Percentiles rank a stretch among this genome's conserved stretches.
phyloP scores from a whole-genome alignment of 2,329 filamentous ascomycete species.

The Alternaria arborescens region DNA sequence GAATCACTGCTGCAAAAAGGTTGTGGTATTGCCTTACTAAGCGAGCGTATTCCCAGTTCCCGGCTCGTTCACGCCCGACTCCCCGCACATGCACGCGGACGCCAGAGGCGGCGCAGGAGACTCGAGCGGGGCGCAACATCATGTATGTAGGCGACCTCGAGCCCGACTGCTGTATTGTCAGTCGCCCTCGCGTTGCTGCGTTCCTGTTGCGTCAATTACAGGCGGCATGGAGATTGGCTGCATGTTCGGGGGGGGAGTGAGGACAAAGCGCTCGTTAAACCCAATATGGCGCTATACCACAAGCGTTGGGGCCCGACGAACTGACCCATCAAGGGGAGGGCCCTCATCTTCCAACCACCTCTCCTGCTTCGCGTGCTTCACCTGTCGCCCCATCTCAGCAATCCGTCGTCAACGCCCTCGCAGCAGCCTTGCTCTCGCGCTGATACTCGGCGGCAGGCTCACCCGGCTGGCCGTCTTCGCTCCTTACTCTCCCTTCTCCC shows the following conservation, averaged over 20 bases:
- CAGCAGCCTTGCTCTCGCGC: slow-evolving; percentile 35
- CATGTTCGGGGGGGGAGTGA: slow-evolving; percentile 11
- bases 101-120: not conserved
- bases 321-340: slow-evolving; percentile 23
- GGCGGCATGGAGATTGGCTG: not conserved
- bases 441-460: slow-evolving; percentile 37
- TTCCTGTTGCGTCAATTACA: not conserved
- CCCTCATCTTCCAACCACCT: slow-evolving; percentile 31
- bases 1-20: slow-evolving; percentile 27
- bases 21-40: slow-evolving; percentile 28
- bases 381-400: slow-evolving; percentile 33
- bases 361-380: slow-evolving; percentile 22
- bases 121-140: not conserved
- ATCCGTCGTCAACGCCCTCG: slow-evolving; percentile 33
- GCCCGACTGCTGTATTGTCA: no score
- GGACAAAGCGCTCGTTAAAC: slow-evolving; percentile 11
- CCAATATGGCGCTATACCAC: slow-evolving; percentile 19
- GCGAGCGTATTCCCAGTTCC: slow-evolving; percentile 17
- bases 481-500: slow-evolving; percentile 42
- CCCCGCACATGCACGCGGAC: slow-evolving; percentile 2
- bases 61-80: slow-evolving; percentile 3
- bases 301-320: slow-evolving; percentile 16
- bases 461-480: slow-evolving; percentile 44
- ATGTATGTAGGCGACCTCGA: no score
- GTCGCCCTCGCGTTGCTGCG: not conserved